Conservation (phyloP, 225 moss, liverwort and hornwort genomes). For the Straminergon stramineum region DNA sequence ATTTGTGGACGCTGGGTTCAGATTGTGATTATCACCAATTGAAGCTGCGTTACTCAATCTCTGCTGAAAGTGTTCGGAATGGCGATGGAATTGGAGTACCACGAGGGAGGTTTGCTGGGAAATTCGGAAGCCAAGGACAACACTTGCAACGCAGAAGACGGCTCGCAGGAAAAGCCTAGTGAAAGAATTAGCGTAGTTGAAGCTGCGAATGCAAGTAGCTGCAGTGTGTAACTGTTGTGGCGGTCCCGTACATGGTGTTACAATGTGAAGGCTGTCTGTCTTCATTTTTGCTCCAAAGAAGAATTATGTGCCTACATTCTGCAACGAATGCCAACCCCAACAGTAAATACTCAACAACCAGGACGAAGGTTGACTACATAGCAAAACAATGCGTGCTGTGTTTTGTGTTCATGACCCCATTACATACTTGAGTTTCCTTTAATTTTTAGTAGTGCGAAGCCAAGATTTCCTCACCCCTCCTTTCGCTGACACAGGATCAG, state of each 20-base stretch:
- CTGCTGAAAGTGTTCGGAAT: not conserved
- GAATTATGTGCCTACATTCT: not conserved
- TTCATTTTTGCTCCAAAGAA: conserved; percentile 35
- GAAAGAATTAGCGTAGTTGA: conserved; percentile 17
- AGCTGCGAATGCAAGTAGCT: conserved; percentile 11
- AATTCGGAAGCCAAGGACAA: conserved; percentile 69
- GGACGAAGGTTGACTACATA: not conserved
- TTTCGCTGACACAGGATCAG: not conserved
- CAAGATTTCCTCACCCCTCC: not conserved
- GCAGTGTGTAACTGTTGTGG: conserved; percentile 10
- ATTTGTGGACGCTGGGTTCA: not conserved
- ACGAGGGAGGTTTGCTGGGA: conserved; percentile 45
- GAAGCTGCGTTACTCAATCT: not conserved
- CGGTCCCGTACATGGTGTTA: not conserved
- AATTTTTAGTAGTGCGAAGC: not conserved
- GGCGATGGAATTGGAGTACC: not conserved
- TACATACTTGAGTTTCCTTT: not conserved
- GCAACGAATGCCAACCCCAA: not conserved
- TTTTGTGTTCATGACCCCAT: not conserved
- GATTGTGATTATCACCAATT: not conserved
- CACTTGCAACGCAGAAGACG: conserved; percentile 50
- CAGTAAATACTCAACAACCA: not conserved
- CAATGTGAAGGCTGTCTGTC: conserved; percentile 12
- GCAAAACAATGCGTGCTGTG: not conserved
- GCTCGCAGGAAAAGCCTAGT: conserved; percentile 41